Percentiles rank a stretch among this genome's conserved stretches.
These are phyloP conservation scores for Nicotiana undulata DNA, from an alignment of 257 asterid genomes.

Conservation along the genomic window DNA sequence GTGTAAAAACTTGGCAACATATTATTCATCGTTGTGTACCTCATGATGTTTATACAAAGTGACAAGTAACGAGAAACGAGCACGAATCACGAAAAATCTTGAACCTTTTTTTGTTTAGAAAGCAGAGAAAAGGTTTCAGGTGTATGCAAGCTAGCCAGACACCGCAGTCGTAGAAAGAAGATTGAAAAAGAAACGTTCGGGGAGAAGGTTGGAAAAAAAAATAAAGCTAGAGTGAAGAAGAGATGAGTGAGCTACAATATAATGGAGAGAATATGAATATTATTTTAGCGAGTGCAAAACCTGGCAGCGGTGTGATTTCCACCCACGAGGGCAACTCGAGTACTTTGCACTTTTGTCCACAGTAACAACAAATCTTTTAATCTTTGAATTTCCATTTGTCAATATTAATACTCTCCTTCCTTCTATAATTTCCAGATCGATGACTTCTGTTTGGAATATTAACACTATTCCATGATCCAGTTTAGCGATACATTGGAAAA, in stretches of 20 bases:
- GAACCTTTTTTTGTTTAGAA: neutral
- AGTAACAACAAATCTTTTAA: conserved; percentile 18
- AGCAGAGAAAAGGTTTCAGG: neutral
- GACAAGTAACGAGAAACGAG: neutral
- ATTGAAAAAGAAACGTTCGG: neutral
- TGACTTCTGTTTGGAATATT: neutral
- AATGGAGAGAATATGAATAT: neutral
- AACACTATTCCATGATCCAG: neutral
- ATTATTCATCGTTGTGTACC: conserved; percentile 11
- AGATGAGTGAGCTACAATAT: neutral
- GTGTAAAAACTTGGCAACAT: conserved; percentile 6
- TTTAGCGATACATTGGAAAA: neutral
- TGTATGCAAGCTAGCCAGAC: neutral
- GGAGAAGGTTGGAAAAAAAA: neutral
- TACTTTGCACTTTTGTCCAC: conserved; percentile 17
- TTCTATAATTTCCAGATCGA: conserved; percentile 21
- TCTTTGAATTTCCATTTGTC: conserved; percentile 33
- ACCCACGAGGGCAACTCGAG: conserved; percentile 37
- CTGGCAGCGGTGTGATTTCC: conserved; percentile 47
- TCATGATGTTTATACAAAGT: neutral
- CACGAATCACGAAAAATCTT: neutral
- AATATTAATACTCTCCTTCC: conserved; percentile 1
- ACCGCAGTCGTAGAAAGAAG: neutral
- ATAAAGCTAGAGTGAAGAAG: neutral
- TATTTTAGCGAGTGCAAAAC: conserved; percentile 41